A percentile compares a stretch with the other conserved stretches of the same genome.
Conservation (phyloP, 371 early-diverging fungal genomes). For the Mucor irregularis region DNA sequence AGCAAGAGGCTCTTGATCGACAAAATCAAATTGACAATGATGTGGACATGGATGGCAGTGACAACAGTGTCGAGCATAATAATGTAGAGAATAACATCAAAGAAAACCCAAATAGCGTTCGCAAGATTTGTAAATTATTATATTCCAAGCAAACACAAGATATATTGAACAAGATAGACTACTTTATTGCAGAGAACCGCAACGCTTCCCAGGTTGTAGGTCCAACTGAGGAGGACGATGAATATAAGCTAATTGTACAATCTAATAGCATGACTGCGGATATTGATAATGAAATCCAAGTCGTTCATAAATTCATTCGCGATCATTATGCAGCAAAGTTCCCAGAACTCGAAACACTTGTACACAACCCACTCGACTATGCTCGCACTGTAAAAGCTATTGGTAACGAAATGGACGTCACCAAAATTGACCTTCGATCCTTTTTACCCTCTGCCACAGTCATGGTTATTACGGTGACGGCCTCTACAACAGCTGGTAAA, state of each 20-base stretch:
- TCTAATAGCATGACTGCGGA: slow-evolving; percentile 86
- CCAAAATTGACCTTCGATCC: slow-evolving; percentile 69
- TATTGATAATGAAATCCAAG: slow-evolving; percentile 85
- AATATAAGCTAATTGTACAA: slow-evolving; percentile 85
- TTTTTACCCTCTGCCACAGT: slow-evolving; percentile 84
- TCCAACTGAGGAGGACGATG: slow-evolving; percentile 79
- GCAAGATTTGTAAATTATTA: slow-evolving; percentile 45
- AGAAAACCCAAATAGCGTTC: slow-evolving; percentile 33
- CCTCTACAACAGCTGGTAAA: slow-evolving; percentile 79
- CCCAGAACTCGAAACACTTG: slow-evolving; percentile 89
- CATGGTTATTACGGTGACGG: slow-evolving; percentile 94
- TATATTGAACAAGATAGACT: slow-evolving; percentile 53
- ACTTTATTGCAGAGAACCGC: slow-evolving; percentile 42
- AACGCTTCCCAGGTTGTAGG: slow-evolving; percentile 49
- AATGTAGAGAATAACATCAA: neutral
- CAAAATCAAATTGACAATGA: slow-evolving; percentile 19
- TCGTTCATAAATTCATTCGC: slow-evolving; percentile 88
- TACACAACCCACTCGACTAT: slow-evolving; percentile 88
- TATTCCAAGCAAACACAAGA: slow-evolving; percentile 42
- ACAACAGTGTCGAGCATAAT: too few relatives aligned
- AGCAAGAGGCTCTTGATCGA: slow-evolving; percentile 26
- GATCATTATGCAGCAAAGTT: slow-evolving; percentile 90
- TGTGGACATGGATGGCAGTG: slow-evolving; percentile 25
- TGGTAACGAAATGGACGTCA: slow-evolving; percentile 73
- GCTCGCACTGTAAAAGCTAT: slow-evolving; percentile 86